phyloP scores from a whole-genome alignment of 257 asterid species.

The Thymus quinquecostatus region DNA sequence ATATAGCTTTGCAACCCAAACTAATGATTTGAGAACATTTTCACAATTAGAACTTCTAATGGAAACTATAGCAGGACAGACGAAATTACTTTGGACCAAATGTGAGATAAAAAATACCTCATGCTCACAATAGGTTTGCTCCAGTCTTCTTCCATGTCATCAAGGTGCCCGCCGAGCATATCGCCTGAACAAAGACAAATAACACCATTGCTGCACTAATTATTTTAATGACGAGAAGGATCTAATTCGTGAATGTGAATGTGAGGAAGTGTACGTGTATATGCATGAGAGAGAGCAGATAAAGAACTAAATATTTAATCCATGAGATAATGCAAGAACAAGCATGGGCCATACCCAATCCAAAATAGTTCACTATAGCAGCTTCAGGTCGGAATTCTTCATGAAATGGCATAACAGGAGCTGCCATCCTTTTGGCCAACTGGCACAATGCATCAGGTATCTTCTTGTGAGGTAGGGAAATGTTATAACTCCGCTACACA shows the following conservation, averaged over 20 bases:
- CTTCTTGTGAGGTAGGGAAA: slow-evolving; percentile 80
- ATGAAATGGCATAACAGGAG: slow-evolving; percentile 74
- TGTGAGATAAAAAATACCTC: slow-evolving; percentile 53
- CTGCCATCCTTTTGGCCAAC: slow-evolving; percentile 75
- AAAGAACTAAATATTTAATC: neutral
- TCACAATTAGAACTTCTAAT: slow-evolving; percentile 17
- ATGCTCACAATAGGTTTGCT: slow-evolving; percentile 97
- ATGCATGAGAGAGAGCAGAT: neutral
- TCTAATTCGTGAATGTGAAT: neutral
- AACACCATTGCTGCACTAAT: neutral
- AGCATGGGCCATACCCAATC: slow-evolving; percentile 52
- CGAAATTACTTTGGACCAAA: slow-evolving; percentile 8
- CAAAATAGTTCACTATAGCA: slow-evolving; percentile 93
- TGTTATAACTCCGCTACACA: slow-evolving; percentile 75
- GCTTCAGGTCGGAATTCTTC: slow-evolving; percentile 91
- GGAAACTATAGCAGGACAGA: slow-evolving; percentile 14
- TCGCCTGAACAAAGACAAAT: slow-evolving; percentile 56
- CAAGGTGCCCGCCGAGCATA: slow-evolving; percentile 97
- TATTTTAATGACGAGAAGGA: neutral
- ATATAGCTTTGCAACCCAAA: slow-evolving; percentile 95
- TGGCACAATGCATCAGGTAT: slow-evolving; percentile 77
- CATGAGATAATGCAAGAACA: slow-evolving; percentile 1
- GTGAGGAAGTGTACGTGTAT: too few species aligned
- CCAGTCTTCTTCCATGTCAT: slow-evolving; percentile 99
- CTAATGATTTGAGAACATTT: slow-evolving; percentile 39